A percentile compares a stretch with the other conserved stretches of the same genome.
These are phyloP conservation scores for Penicillium janthinellum DNA, from an alignment of 2,329 filamentous ascomycete genomes.

Conservation along the genomic window DNA sequence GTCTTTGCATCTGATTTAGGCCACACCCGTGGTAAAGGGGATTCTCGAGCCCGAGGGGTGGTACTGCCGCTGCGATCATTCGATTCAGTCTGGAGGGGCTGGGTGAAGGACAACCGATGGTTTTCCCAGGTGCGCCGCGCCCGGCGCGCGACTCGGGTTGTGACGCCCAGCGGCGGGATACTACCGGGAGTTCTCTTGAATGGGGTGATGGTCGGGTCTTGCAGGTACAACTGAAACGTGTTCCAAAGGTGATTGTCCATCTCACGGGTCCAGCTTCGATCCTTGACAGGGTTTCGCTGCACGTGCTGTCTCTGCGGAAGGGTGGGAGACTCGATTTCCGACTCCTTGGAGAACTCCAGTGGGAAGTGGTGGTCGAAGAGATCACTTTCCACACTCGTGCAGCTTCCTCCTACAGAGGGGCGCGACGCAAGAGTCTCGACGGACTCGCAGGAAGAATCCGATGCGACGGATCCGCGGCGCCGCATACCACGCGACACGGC, in stretches of 20 bases:
- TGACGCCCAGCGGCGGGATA: slow-evolving; percentile 64
- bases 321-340: slow-evolving; percentile 42
- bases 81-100: slow-evolving; percentile 9
- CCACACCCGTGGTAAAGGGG: slow-evolving; percentile 48
- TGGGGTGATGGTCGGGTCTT: slow-evolving; percentile 66
- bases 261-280: slow-evolving; percentile 57
- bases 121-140: slow-evolving; percentile 63
- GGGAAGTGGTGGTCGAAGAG: slow-evolving; percentile 58
- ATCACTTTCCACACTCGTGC: slow-evolving; percentile 63
- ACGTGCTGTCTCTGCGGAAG: slow-evolving; percentile 33
- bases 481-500: slow-evolving; percentile 48
- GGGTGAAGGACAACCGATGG: slow-evolving; percentile 39
- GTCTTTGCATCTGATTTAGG: slow-evolving; percentile 61
- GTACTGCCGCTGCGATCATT: slow-evolving; percentile 48
- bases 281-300: slow-evolving; percentile 26
- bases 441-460: slow-evolving; percentile 65
- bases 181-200: slow-evolving; percentile 68
- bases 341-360: slow-evolving; percentile 41
- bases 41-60: slow-evolving; percentile 47
- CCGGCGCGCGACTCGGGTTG: slow-evolving; percentile 63
- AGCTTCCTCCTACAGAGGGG: slow-evolving; percentile 61
- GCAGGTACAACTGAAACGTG: slow-evolving; percentile 66
- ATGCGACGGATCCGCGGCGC: slow-evolving; percentile 61
- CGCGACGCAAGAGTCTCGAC: slow-evolving; percentile 59
- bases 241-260: slow-evolving; percentile 70